These are phyloP conservation scores for Graphilbum fragrans DNA, from an alignment of 2,329 filamentous ascomycete genomes.

Conservation along the genomic window DNA sequence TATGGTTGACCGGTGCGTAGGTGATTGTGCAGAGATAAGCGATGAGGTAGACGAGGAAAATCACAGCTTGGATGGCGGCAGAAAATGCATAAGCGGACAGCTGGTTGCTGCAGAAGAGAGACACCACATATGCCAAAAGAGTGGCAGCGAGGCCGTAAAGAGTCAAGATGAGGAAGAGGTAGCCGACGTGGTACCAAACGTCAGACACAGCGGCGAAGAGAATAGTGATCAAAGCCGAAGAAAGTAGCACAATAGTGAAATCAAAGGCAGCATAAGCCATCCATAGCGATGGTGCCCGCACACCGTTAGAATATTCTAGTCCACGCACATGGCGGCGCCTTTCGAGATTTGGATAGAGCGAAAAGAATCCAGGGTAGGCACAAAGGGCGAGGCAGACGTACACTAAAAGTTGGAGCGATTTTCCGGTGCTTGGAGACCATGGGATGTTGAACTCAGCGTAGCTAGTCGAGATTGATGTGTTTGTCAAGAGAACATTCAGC, in stretches of 20 bases:
- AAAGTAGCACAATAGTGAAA: constrained; percentile 57
- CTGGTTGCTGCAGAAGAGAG: constrained; percentile 67
- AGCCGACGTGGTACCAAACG: constrained; percentile 68
- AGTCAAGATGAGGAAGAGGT: constrained; percentile 69
- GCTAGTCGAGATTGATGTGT: constrained; percentile 56
- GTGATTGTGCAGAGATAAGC: constrained; percentile 62
- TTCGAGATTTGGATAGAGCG: constrained; percentile 80
- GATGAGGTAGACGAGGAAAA: constrained; percentile 62
- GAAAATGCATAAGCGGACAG: constrained; percentile 76
- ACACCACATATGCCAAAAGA: constrained; percentile 68
- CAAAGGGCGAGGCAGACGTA: constrained; percentile 73
- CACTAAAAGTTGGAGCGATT: constrained; percentile 65
- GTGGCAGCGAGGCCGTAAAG: constrained; percentile 72
- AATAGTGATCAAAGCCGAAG: constrained; percentile 52
- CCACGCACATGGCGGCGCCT: constrained; percentile 67
- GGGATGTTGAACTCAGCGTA: constrained; percentile 68
- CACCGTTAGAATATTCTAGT: constrained; percentile 85
- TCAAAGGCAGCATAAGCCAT: constrained; percentile 73
- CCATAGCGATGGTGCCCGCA: constrained; percentile 73
- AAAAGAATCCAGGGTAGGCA: constrained; percentile 75
- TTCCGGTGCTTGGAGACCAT: constrained; percentile 54
- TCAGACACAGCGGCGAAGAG: constrained; percentile 54
- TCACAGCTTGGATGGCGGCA: constrained; percentile 60
- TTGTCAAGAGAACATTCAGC: constrained; percentile 53
- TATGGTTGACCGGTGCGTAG: constrained; percentile 56